Percentiles rank a stretch among this genome's conserved stretches.
Evolutionary conservation across 2,329 filamentous ascomycete genomes (phyloP).

Genomic region (Claviceps arundinis): DNA sequence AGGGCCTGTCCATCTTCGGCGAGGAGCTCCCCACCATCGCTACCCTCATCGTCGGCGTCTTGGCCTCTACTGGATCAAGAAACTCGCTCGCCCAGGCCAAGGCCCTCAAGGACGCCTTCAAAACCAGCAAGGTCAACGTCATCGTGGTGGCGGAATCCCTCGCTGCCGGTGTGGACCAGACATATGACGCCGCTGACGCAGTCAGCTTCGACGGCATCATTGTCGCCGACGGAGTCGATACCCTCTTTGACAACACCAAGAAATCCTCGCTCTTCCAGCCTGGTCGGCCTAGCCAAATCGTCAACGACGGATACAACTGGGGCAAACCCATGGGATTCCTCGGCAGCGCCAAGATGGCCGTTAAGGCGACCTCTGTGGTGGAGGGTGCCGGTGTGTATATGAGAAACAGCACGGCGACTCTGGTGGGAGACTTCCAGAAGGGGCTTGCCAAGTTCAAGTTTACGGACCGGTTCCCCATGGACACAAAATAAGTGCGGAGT

Average conservation of each 20-base stretch:
- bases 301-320: slow-evolving; percentile 50
- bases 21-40: slow-evolving; percentile 45
- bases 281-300: slow-evolving; percentile 49
- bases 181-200: slow-evolving; percentile 53
- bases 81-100: slow-evolving; percentile 35
- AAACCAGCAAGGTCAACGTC: slow-evolving; percentile 38
- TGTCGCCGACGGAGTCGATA: slow-evolving; percentile 38
- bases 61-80: slow-evolving; percentile 31
- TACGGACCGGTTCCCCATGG: slow-evolving; percentile 47
- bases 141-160: slow-evolving; percentile 49
- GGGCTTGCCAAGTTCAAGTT: slow-evolving; percentile 55
- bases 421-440: slow-evolving; percentile 36
- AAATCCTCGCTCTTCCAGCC: slow-evolving; percentile 47
- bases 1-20: slow-evolving; percentile 45
- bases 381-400: slow-evolving; percentile 28
- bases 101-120: slow-evolving; percentile 35
- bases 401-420: slow-evolving; percentile 17
- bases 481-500: slow-evolving; percentile 16
- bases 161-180: slow-evolving; percentile 40
- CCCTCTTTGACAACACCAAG: slow-evolving; percentile 31
- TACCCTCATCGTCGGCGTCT: slow-evolving; percentile 49
- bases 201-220: slow-evolving; percentile 50
- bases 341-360: slow-evolving; percentile 27
- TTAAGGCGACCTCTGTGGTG: slow-evolving; percentile 31
- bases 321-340: slow-evolving; percentile 56